Evolutionary conservation across 2,329 filamentous ascomycete genomes (phyloP).

Genomic region (Talaromyces rugulosus): DNA sequence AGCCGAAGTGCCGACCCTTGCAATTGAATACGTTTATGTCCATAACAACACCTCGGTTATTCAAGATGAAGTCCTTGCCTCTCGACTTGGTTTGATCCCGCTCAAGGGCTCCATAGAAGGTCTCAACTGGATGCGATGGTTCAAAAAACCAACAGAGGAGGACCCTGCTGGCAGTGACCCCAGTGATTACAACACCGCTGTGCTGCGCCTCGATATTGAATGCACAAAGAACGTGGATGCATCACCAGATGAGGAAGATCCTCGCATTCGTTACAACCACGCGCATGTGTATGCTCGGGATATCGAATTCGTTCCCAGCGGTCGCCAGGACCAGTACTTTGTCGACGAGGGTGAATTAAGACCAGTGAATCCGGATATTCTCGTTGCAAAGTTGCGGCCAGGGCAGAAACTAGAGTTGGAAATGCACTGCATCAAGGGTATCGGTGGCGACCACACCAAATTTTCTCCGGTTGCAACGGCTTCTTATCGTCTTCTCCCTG

Average conservation of each 20-base stretch:
- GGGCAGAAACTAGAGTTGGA: slow-evolving; percentile 81
- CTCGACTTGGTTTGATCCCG: slow-evolving; percentile 84
- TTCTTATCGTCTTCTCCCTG: slow-evolving; percentile 83
- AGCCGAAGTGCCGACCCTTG: slow-evolving; percentile 87
- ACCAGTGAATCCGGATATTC: slow-evolving; percentile 83
- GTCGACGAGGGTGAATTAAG: slow-evolving; percentile 62
- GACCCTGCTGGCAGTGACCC: slow-evolving; percentile 52
- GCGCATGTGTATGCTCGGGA: slow-evolving; percentile 77
- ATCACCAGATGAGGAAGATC: slow-evolving; percentile 69
- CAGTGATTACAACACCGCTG: slow-evolving; percentile 82
- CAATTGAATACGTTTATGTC: slow-evolving; percentile 90
- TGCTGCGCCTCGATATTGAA: slow-evolving; percentile 69
- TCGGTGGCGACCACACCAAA: slow-evolving; percentile 92
- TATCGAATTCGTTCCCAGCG: slow-evolving; percentile 71
- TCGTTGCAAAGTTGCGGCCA: slow-evolving; percentile 90
- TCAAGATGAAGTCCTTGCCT: slow-evolving; percentile 92
- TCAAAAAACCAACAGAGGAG: slow-evolving; percentile 65
- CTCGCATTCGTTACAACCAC: slow-evolving; percentile 77
- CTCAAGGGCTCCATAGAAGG: slow-evolving; percentile 75
- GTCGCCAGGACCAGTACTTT: slow-evolving; percentile 68
- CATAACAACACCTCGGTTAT: slow-evolving; percentile 97
- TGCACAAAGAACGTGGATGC: slow-evolving; percentile 78
- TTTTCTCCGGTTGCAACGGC: slow-evolving; percentile 96
- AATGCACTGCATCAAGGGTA: slow-evolving; percentile 92
- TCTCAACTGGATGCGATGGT: slow-evolving; percentile 78